Evolutionary conservation across 768 basidiomycete genomes (phyloP).

Genomic region (Leccinum uliginosum): DNA sequence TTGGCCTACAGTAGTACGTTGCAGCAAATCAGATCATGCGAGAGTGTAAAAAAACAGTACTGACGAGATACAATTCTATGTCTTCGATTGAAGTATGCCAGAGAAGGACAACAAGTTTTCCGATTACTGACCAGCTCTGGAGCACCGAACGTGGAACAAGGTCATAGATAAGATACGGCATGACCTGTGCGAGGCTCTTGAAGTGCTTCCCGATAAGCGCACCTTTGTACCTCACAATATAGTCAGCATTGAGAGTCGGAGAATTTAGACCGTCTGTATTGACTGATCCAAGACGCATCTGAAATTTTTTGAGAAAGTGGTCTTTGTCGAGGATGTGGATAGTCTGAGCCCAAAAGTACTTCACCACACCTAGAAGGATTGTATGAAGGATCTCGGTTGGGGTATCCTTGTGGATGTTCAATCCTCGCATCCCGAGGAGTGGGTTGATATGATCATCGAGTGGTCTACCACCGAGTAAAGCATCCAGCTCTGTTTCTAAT

Average conservation of each 20-base stretch:
- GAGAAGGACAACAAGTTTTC: slow-evolving; percentile 33
- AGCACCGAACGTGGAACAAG: slow-evolving; percentile 25
- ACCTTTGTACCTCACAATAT: slow-evolving; percentile 30
- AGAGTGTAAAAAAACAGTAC: not conserved
- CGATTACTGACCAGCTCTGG: slow-evolving; percentile 29
- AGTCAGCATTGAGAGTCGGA: slow-evolving; percentile 24
- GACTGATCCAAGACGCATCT: slow-evolving; percentile 23
- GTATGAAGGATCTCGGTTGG: slow-evolving; percentile 34
- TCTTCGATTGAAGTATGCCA: slow-evolving; percentile 42
- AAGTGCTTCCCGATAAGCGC: slow-evolving; percentile 32
- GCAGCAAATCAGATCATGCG: not conserved
- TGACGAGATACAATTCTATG: slow-evolving; percentile 31
- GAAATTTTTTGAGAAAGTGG: slow-evolving; percentile 18
- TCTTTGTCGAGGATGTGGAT: slow-evolving; percentile 21
- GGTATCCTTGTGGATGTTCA: slow-evolving; percentile 30
- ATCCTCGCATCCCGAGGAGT: slow-evolving; percentile 12
- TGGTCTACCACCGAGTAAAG: not conserved
- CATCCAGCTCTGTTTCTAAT: slow-evolving; percentile 5
- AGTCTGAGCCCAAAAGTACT: slow-evolving; percentile 32
- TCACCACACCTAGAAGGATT: slow-evolving; percentile 31
- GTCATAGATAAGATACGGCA: slow-evolving; percentile 29
- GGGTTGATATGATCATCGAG: slow-evolving; percentile 13
- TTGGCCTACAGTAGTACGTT: slow-evolving; percentile 1
- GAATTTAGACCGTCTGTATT: slow-evolving; percentile 22
- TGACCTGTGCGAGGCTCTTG: slow-evolving; percentile 30